phyloP scores from a whole-genome alignment of 169 alveolate species.

The Theileria luwenshuni region DNA sequence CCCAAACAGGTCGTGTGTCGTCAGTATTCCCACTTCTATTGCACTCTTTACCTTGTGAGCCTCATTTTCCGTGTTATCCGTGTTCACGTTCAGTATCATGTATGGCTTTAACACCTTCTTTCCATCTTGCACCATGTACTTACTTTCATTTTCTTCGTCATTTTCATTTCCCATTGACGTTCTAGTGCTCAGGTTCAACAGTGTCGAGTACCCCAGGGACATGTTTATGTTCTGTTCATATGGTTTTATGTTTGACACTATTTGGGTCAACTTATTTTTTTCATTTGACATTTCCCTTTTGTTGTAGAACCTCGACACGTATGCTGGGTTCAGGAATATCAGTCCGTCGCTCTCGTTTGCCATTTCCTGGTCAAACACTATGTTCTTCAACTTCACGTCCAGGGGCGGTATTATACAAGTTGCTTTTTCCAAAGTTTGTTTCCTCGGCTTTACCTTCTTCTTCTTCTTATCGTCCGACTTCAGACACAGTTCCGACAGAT shows the following conservation, averaged over 20 bases:
- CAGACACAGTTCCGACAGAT: constrained; percentile 22
- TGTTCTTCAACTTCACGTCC: constrained; percentile 32
- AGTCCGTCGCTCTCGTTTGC: constrained; percentile 52
- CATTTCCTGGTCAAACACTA: constrained; percentile 39
- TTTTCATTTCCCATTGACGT: not conserved
- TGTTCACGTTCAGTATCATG: not conserved
- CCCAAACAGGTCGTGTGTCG: constrained; percentile 62
- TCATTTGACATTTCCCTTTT: constrained; percentile 13
- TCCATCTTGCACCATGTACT: not conserved
- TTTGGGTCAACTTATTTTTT: constrained; percentile 31
- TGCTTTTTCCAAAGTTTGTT: constrained; percentile 41
- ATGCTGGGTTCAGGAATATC: constrained; percentile 44
- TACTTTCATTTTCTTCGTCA: not conserved
- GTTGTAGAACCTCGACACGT: constrained; percentile 27
- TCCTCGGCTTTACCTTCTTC: constrained; percentile 55
- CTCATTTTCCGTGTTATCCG: constrained; percentile 35
- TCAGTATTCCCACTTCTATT: constrained; percentile 53
- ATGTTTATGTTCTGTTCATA: constrained; percentile 41
- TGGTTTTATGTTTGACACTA: constrained; percentile 17
- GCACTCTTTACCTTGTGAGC: constrained; percentile 41
- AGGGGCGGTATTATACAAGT: constrained; percentile 64
- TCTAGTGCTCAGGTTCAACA: constrained; percentile 36
- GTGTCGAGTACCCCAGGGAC: constrained; percentile 51
- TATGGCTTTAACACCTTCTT: not conserved
- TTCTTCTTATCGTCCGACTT: constrained; percentile 47